These are phyloP conservation scores for Boletellus ananiceps DNA, from an alignment of 768 basidiomycete species.

Conservation along the genomic window DNA sequence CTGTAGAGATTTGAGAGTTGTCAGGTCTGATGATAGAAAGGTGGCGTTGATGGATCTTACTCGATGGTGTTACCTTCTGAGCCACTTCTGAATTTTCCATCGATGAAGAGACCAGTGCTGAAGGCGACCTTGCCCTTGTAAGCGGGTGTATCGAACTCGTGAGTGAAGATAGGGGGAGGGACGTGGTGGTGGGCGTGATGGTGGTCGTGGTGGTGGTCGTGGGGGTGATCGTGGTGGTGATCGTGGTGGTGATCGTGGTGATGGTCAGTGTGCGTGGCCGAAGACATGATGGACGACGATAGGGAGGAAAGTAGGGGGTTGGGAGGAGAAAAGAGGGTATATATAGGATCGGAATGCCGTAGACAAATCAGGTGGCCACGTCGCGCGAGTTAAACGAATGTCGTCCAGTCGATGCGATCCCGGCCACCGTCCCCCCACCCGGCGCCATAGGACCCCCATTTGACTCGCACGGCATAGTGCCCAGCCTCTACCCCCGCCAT, in stretches of 20 bases:
- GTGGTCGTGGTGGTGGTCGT: too few species aligned
- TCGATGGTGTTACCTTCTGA: conserved; percentile 58
- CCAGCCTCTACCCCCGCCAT: too few species aligned
- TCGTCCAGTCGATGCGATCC: too few species aligned
- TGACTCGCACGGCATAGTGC: too few species aligned
- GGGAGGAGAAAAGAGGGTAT: conserved; percentile 1
- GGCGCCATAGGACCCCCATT: too few species aligned
- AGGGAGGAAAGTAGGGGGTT: neutral
- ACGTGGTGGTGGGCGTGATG: too few species aligned
- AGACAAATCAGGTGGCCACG: neutral
- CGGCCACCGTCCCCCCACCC: too few species aligned
- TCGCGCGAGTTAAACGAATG: too few species aligned
- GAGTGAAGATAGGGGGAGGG: conserved; percentile 34
- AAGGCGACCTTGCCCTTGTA: conserved; percentile 58
- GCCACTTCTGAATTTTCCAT: conserved; percentile 60
- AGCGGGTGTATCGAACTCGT: conserved; percentile 49
- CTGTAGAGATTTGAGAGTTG: conserved; percentile 27
- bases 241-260: too few species aligned
- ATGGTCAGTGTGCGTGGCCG: too few species aligned
- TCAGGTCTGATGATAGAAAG: neutral
- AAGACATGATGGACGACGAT: conserved; percentile 29
- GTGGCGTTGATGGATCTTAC: conserved; percentile 38
- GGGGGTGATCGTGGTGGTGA: too few species aligned
- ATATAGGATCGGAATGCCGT: conserved; percentile 8
- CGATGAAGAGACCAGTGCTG: conserved; percentile 68